Conservation (phyloP, 106 monocot species). For the Allium sativum region DNA sequence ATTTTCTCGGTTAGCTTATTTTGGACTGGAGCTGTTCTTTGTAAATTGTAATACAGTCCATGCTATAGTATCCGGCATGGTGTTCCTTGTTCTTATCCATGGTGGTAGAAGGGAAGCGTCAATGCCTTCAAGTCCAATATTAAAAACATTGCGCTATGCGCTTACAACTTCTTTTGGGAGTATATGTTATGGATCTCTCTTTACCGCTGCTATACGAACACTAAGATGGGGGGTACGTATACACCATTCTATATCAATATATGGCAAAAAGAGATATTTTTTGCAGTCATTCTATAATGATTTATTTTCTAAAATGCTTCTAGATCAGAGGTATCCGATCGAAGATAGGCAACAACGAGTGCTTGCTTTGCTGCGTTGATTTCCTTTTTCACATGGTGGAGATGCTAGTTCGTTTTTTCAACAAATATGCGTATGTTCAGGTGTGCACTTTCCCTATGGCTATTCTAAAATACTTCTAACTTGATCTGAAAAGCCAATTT, state of each 20-base stretch:
- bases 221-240: constrained; percentile 76
- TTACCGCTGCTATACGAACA: constrained; percentile 92
- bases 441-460: constrained; percentile 12
- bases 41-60: constrained; percentile 95
- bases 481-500: no score
- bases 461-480: no score
- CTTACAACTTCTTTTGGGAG: constrained; percentile 93
- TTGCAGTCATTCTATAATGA: background rate
- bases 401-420: constrained; percentile 95
- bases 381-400: constrained; percentile 96
- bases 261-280: background rate
- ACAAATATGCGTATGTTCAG: constrained; percentile 99
- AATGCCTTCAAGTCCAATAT: constrained; percentile 60
- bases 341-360: constrained; percentile 91
- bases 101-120: constrained; percentile 48
- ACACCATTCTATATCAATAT: background rate
- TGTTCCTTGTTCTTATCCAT: constrained; percentile 85
- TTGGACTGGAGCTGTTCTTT: constrained; percentile 95
- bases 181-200: constrained; percentile 99
- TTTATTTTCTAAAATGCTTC: constrained; percentile 4
- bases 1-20: constrained; percentile 95
- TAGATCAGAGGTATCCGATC: constrained; percentile 89
- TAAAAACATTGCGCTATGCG: constrained; percentile 65
- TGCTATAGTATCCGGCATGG: constrained; percentile 93
- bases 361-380: constrained; percentile 94